Evolutionary conservation across 257 asterid genomes (phyloP).

Genomic region (Coffea canephora): DNA sequence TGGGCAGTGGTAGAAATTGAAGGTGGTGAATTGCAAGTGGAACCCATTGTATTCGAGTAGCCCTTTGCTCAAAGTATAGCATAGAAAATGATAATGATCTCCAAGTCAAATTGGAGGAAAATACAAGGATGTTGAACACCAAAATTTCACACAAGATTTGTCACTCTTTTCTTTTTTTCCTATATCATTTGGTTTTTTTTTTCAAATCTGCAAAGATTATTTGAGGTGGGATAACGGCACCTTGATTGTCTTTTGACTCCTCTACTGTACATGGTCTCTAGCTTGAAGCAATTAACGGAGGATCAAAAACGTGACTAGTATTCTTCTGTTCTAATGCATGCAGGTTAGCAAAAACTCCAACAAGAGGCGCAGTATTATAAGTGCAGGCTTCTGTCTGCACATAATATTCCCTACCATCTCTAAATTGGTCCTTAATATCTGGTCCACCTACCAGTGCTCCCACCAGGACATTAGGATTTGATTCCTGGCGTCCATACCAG

Average conservation of each 20-base stretch:
- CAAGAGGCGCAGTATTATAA: slow-evolving; percentile 75
- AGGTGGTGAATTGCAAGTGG: neutral
- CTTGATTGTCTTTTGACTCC: neutral
- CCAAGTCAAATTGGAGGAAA: neutral
- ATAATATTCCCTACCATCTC: slow-evolving; percentile 62
- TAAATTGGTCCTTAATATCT: slow-evolving; percentile 46
- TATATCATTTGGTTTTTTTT: neutral
- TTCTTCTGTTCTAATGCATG: slow-evolving; percentile 22
- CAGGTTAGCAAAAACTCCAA: slow-evolving; percentile 69
- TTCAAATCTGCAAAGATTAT: neutral
- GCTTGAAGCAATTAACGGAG: slow-evolving; percentile 36
- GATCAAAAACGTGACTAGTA: slow-evolving; percentile 3
- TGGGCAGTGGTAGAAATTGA: neutral
- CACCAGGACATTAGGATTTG: slow-evolving; percentile 58
- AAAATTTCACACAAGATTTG: slow-evolving; percentile 3
- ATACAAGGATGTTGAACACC: neutral
- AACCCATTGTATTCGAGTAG: neutral
- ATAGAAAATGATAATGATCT: neutral
- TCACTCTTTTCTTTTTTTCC: neutral
- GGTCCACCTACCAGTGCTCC: slow-evolving; percentile 93
- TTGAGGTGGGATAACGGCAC: neutral
- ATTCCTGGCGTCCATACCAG: slow-evolving; percentile 52
- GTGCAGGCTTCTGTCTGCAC: slow-evolving; percentile 92
- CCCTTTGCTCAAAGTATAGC: neutral
- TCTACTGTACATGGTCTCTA: slow-evolving; percentile 9